phyloP scores from a whole-genome alignment of 805 yeast genomes.

The Debaryomyces hansenii region DNA sequence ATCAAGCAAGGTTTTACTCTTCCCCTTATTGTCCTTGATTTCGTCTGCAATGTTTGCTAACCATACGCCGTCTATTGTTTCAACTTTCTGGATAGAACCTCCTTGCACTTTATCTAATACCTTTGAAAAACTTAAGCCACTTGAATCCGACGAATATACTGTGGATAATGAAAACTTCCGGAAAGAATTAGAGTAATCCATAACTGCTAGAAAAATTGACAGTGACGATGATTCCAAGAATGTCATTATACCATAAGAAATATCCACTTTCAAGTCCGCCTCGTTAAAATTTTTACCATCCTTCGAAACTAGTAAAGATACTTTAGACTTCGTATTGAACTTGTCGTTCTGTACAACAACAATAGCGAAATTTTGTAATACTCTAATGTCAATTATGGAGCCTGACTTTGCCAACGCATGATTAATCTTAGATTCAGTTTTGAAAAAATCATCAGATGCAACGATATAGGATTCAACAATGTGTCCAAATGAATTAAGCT shows the following conservation, averaged over 20 bases:
- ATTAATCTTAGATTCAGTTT: conserved; percentile 25
- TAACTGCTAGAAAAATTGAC: conserved; percentile 31
- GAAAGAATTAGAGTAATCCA: conserved; percentile 16
- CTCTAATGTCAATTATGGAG: conserved; percentile 30
- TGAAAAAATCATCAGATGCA: conserved; percentile 46
- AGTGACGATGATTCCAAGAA: conserved; percentile 40
- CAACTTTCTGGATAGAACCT: conserved; percentile 46
- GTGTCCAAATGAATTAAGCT: conserved; percentile 42
- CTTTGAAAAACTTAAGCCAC: conserved; percentile 51
- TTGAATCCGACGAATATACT: conserved; percentile 54
- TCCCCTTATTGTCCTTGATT: conserved; percentile 12
- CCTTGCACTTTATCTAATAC: conserved; percentile 43
- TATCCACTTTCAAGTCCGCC: conserved; percentile 40
- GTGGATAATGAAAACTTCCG: conserved; percentile 24
- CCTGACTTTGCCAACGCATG: conserved; percentile 28
- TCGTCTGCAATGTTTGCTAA: conserved; percentile 40
- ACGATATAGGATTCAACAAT: conserved; percentile 36
- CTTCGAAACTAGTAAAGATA: conserved; percentile 45
- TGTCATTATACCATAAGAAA: conserved; percentile 34
- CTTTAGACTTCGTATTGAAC: conserved; percentile 35
- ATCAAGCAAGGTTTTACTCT: conserved; percentile 25
- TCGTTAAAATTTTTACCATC: conserved; percentile 42
- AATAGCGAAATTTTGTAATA: conserved; percentile 42
- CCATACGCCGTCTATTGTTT: conserved; percentile 62
- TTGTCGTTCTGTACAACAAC: conserved; percentile 43